A percentile compares a stretch with the other conserved stretches of the same genome.
Conservation (phyloP, 1,139 yeast species). For the Diutina pseudorugosa region DNA sequence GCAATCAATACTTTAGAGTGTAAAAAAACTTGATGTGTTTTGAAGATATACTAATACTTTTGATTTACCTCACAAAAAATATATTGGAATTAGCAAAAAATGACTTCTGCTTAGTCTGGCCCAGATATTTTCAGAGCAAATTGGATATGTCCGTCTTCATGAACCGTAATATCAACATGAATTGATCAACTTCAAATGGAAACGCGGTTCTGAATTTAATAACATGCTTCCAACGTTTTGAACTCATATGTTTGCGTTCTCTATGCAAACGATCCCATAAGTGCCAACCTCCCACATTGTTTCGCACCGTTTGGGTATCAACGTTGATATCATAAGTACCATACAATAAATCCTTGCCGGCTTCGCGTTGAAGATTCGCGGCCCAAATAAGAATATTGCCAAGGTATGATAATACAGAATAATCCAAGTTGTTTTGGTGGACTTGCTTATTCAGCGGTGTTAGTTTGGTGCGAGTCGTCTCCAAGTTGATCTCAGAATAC, state of each 20-base stretch:
- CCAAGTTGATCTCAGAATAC: slow-evolving; percentile 24
- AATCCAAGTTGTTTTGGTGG: slow-evolving; percentile 27
- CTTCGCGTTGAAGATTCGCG: slow-evolving; percentile 15
- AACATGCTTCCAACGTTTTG: slow-evolving; percentile 36
- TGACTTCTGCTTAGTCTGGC: too few relatives aligned
- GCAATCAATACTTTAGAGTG: too few relatives aligned
- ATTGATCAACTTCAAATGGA: slow-evolving; percentile 31
- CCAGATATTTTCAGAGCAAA: not conserved
- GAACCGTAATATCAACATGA: slow-evolving; percentile 26
- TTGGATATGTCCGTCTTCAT: slow-evolving; percentile 12
- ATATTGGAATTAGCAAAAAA: too few relatives aligned
- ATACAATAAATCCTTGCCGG: slow-evolving; percentile 5
- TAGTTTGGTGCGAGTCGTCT: slow-evolving; percentile 22
- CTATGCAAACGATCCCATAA: slow-evolving; percentile 32
- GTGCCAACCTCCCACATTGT: slow-evolving; percentile 29
- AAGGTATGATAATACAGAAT: slow-evolving; percentile 25
- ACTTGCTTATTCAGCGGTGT: slow-evolving; percentile 20
- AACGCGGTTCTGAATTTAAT: slow-evolving; percentile 27
- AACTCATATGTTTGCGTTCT: slow-evolving; percentile 23
- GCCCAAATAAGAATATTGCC: slow-evolving; percentile 35
- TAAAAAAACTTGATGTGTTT: too few relatives aligned
- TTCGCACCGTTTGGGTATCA: slow-evolving; percentile 12
- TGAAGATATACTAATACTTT: too few relatives aligned
- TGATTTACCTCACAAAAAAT: too few relatives aligned
- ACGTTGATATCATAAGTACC: slow-evolving; percentile 14